Evolutionary conservation across 176 grass and related monocot genomes (phyloP).

Genomic region (Calamus simplicifolius): DNA sequence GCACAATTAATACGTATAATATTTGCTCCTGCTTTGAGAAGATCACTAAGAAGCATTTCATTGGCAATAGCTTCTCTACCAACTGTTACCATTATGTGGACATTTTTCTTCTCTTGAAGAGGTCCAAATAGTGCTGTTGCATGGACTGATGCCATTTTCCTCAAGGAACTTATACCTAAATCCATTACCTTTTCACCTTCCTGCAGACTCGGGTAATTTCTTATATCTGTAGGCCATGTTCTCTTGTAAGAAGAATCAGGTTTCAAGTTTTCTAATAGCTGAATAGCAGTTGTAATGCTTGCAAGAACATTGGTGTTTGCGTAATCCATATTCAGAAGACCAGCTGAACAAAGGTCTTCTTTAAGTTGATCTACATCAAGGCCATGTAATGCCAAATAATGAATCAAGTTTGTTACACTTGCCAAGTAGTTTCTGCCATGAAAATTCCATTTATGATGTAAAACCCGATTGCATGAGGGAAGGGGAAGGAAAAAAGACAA

Average conservation of each 20-base stretch:
- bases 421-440: slow-evolving; percentile 14
- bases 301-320: slow-evolving; percentile 7
- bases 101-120: slow-evolving; percentile 6
- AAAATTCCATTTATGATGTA: not conserved
- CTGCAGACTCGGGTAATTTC: not conserved
- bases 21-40: slow-evolving; percentile 18
- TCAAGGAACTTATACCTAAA: not conserved
- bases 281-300: slow-evolving; percentile 1
- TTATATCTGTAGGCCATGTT: not conserved
- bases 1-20: slow-evolving; percentile 20
- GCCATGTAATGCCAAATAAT: slow-evolving; percentile 10
- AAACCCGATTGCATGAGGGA: no score
- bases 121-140: slow-evolving; percentile 8
- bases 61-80: slow-evolving; percentile 14
- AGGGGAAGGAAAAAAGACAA: no score
- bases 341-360: slow-evolving; percentile 8
- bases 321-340: slow-evolving; percentile 1
- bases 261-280: slow-evolving; percentile 4
- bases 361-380: slow-evolving; percentile 11
- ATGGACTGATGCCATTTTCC: not conserved
- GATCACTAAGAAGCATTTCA: slow-evolving; percentile 6
- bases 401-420: slow-evolving; percentile 19
- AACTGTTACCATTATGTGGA: slow-evolving; percentile 20
- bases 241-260: not conserved
- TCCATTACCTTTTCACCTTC: no score